phyloP scores from a whole-genome alignment of 1,284 basidiomycete genomes.

The Ceratobasidium sp. region DNA sequence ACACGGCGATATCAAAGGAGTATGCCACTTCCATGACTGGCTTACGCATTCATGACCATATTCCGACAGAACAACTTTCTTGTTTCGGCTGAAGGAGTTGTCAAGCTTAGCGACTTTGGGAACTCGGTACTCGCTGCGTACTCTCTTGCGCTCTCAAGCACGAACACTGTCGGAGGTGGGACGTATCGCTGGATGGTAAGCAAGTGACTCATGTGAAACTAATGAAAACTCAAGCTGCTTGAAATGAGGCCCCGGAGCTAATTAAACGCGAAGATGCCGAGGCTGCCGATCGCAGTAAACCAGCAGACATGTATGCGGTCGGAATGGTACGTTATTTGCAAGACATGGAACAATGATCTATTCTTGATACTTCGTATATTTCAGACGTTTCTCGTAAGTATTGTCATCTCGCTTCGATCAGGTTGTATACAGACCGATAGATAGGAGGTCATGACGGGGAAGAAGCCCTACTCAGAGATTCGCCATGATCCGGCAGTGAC shows the following conservation, averaged over 20 bases:
- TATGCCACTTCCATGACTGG: background rate
- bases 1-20: slow-evolving; percentile 15
- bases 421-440: background rate
- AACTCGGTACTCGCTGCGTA: background rate
- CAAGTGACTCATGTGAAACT: background rate
- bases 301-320: slow-evolving; percentile 12
- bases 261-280: background rate
- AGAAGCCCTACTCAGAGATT: background rate
- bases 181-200: slow-evolving; percentile 30
- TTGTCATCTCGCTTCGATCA: background rate
- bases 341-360: too few relatives aligned
- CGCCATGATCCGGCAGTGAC: too few relatives aligned
- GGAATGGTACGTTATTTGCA: too few relatives aligned
- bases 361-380: too few relatives aligned
- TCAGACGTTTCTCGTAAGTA: background rate
- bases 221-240: too few relatives aligned
- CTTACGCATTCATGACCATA: background rate
- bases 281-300: slow-evolving; percentile 3
- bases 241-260: slow-evolving; percentile 6
- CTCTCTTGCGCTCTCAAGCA: background rate
- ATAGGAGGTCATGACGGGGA: background rate
- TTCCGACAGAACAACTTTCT: background rate
- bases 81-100: background rate
- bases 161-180: background rate
- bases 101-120: too few relatives aligned